Percentiles rank a stretch among this genome's conserved stretches.
These are phyloP conservation scores for Mycena kentingensis DNA, from an alignment of 768 basidiomycete genomes.

Conservation along the genomic window DNA sequence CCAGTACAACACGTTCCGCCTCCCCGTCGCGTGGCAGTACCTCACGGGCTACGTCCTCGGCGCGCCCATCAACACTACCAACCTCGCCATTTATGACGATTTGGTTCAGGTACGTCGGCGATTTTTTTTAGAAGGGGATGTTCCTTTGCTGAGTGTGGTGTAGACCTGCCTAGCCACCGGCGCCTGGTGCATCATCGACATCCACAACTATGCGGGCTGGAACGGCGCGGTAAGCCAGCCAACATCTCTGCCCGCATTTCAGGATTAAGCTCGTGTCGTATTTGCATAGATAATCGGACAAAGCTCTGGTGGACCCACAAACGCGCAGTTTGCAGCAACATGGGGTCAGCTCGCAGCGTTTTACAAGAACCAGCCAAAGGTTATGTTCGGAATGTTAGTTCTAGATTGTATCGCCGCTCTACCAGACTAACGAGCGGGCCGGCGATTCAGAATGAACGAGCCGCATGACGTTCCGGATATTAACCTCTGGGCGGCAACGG, in stretches of 20 bases:
- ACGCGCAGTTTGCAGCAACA: conserved; percentile 51
- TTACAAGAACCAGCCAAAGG: conserved; percentile 42
- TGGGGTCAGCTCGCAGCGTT: conserved; percentile 56
- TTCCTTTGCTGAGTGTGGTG: neutral
- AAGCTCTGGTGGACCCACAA: conserved; percentile 58
- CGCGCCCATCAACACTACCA: conserved; percentile 35
- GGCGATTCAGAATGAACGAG: conserved; percentile 55
- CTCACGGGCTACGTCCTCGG: conserved; percentile 28
- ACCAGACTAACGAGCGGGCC: neutral
- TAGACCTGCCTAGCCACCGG: conserved; percentile 36
- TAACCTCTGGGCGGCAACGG: conserved; percentile 47
- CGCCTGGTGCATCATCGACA: conserved; percentile 44
- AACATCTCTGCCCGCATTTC: neutral
- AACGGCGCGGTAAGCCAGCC: conserved; percentile 34
- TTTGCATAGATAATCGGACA: conserved; percentile 53
- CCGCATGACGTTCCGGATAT: conserved; percentile 60
- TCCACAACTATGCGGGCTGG: conserved; percentile 50
- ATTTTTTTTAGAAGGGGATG: neutral
- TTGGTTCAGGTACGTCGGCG: conserved; percentile 38
- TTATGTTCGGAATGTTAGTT: conserved; percentile 42
- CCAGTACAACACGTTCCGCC: conserved; percentile 44
- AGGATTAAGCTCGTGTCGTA: too few relatives aligned
- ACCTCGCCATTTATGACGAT: conserved; percentile 42
- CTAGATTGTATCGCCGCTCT: neutral
- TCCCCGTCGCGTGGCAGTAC: conserved; percentile 50